Evolutionary conservation across 768 basidiomycete genomes (phyloP).

Genomic region (Rubroboletus satanas): DNA sequence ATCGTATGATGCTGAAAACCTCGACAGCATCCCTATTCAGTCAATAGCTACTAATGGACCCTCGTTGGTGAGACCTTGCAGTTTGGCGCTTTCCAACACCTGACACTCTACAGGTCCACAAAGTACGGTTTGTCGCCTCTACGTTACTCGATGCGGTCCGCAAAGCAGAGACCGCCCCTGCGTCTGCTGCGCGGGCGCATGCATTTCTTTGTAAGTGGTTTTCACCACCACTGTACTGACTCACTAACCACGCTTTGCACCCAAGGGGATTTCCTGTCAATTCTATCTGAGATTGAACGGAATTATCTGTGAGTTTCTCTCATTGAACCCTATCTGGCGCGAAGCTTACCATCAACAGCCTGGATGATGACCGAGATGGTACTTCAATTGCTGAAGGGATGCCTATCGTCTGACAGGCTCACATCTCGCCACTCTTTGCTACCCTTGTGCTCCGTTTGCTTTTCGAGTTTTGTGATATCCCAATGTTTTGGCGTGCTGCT

Average conservation of each 20-base stretch:
- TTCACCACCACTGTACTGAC: neutral
- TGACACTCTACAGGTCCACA: slow-evolving; percentile 59
- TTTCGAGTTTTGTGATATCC: slow-evolving; percentile 1
- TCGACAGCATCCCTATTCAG: slow-evolving; percentile 79
- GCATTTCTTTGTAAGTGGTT: slow-evolving; percentile 70
- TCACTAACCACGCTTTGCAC: neutral
- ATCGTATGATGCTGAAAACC: slow-evolving; percentile 2
- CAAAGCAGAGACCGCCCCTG: slow-evolving; percentile 75
- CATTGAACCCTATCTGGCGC: neutral
- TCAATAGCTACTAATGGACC: slow-evolving; percentile 88
- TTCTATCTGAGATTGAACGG: slow-evolving; percentile 86
- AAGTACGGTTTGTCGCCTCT: slow-evolving; percentile 91
- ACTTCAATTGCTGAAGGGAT: slow-evolving; percentile 57
- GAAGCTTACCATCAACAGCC: slow-evolving; percentile 39
- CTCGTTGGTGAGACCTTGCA: slow-evolving; percentile 50
- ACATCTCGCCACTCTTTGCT: neutral
- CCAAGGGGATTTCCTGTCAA: slow-evolving; percentile 88
- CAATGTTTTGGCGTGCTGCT: neutral
- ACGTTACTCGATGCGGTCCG: slow-evolving; percentile 82
- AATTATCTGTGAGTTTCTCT: slow-evolving; percentile 68
- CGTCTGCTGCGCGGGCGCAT: slow-evolving; percentile 79
- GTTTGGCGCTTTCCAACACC: neutral
- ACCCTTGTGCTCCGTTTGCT: neutral
- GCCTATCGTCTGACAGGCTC: slow-evolving; percentile 18
- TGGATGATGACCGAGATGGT: slow-evolving; percentile 37